These are phyloP conservation scores for Penicillium mononematosum DNA, from an alignment of 495 filamentous ascomycete genomes.

Conservation along the genomic window DNA sequence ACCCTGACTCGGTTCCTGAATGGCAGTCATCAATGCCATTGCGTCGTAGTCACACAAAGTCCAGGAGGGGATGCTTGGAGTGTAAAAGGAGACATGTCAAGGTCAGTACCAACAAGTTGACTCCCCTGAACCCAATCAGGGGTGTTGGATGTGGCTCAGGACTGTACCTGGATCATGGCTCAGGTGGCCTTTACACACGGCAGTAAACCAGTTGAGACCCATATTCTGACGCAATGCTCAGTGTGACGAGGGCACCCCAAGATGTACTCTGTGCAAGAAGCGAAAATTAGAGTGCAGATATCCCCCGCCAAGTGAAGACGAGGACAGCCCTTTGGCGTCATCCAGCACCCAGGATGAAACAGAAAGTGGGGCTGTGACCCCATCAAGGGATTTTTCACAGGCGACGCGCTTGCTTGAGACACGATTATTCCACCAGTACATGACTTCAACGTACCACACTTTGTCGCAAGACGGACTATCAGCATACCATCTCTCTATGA, in stretches of 20 bases:
- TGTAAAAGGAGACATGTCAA: slow-evolving; percentile 44
- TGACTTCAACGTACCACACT: slow-evolving; percentile 36
- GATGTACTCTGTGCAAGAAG: slow-evolving; percentile 38
- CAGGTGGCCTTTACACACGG: background rate
- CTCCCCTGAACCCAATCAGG: background rate
- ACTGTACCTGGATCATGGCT: background rate
- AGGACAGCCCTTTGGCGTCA: slow-evolving; percentile 28
- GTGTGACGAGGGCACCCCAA: slow-evolving; percentile 40
- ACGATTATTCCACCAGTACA: slow-evolving; percentile 41
- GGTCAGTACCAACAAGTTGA: slow-evolving; percentile 17
- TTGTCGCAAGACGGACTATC: slow-evolving; percentile 31
- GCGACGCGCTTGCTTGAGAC: slow-evolving; percentile 39
- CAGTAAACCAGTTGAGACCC: background rate
- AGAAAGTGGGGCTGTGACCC: slow-evolving; percentile 17
- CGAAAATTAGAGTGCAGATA: slow-evolving; percentile 40
- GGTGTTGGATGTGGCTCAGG: background rate
- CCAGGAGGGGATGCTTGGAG: slow-evolving; percentile 39
- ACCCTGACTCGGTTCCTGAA: background rate
- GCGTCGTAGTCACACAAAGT: slow-evolving; percentile 39
- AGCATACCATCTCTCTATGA: slow-evolving; percentile 40
- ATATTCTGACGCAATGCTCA: slow-evolving; percentile 18
- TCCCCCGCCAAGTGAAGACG: slow-evolving; percentile 28
- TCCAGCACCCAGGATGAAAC: slow-evolving; percentile 25
- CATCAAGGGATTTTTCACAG: slow-evolving; percentile 14
- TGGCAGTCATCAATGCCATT: slow-evolving; percentile 23